Evolutionary conservation across 2,329 filamentous ascomycete species (phyloP).

Genomic region (Cercospora sojina): DNA sequence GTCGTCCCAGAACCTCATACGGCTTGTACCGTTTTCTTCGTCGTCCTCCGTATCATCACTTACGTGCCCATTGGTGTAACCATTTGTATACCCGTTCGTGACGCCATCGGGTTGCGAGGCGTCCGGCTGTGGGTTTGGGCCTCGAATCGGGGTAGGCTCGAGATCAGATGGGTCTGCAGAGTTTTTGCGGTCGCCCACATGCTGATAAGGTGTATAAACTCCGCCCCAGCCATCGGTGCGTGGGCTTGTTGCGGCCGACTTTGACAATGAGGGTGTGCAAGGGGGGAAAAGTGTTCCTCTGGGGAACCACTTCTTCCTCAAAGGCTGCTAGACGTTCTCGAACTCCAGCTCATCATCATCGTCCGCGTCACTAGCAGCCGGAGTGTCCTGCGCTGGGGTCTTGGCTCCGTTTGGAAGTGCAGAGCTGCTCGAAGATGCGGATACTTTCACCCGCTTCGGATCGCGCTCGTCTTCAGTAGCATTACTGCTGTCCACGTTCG

Average conservation of each 20-base stretch:
- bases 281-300: neutral
- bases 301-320: neutral
- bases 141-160: neutral
- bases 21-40: neutral
- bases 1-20: neutral
- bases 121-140: neutral
- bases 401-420: slow-evolving; percentile 24
- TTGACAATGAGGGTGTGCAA: neutral
- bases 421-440: slow-evolving; percentile 44
- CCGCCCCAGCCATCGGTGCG: neutral
- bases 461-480: slow-evolving; percentile 47
- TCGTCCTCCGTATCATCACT: neutral
- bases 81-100: neutral
- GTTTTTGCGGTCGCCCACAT: neutral
- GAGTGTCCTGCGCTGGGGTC: slow-evolving; percentile 36
- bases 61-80: neutral
- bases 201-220: neutral
- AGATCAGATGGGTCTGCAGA: neutral
- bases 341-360: slow-evolving; percentile 50
- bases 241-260: neutral
- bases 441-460: slow-evolving; percentile 63
- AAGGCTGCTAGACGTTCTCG: slow-evolving; percentile 40
- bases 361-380: slow-evolving; percentile 43
- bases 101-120: neutral
- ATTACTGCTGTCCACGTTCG: slow-evolving; percentile 34